Evolutionary conservation across 805 yeast genomes (phyloP).

Genomic region (Starmerella asiatica): DNA sequence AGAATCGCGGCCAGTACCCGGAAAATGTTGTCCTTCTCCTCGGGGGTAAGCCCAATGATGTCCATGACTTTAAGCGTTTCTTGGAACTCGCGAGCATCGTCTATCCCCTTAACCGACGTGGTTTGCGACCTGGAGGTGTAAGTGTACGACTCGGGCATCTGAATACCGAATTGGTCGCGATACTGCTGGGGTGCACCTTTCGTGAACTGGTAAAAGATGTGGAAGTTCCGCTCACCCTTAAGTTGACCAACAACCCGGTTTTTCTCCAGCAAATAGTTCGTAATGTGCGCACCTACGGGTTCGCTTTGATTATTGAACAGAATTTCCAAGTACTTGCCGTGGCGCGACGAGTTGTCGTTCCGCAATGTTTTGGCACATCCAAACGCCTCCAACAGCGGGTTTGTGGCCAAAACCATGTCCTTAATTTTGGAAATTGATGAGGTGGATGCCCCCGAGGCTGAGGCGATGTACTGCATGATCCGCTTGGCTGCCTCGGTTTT

Average conservation of each 20-base stretch:
- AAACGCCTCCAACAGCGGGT: slow-evolving; percentile 78
- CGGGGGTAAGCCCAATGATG: slow-evolving; percentile 65
- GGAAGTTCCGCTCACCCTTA: slow-evolving; percentile 85
- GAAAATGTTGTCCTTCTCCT: slow-evolving; percentile 84
- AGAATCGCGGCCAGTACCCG: slow-evolving; percentile 68
- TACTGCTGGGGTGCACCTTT: slow-evolving; percentile 78
- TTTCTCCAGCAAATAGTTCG: slow-evolving; percentile 85
- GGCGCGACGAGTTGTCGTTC: slow-evolving; percentile 80
- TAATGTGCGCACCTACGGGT: slow-evolving; percentile 91
- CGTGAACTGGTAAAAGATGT: slow-evolving; percentile 89
- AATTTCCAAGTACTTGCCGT: slow-evolving; percentile 87
- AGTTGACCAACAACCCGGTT: slow-evolving; percentile 96
- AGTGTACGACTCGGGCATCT: slow-evolving; percentile 81
- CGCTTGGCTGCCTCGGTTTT: slow-evolving; percentile 96
- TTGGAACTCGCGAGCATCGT: slow-evolving; percentile 63
- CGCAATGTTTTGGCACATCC: slow-evolving; percentile 90
- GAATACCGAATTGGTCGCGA: slow-evolving; percentile 76
- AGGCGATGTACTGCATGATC: slow-evolving; percentile 89
- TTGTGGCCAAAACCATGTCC: slow-evolving; percentile 96
- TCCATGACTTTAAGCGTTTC: slow-evolving; percentile 81
- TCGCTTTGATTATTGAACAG: slow-evolving; percentile 68
- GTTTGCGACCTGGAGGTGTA: slow-evolving; percentile 83
- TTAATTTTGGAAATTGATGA: slow-evolving; percentile 72
- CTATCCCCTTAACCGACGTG: slow-evolving; percentile 71
- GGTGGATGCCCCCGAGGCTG: slow-evolving; percentile 59